Conservation (phyloP, 2,329 filamentous ascomycete species). For the Macrophomina pseudophaseolina region DNA sequence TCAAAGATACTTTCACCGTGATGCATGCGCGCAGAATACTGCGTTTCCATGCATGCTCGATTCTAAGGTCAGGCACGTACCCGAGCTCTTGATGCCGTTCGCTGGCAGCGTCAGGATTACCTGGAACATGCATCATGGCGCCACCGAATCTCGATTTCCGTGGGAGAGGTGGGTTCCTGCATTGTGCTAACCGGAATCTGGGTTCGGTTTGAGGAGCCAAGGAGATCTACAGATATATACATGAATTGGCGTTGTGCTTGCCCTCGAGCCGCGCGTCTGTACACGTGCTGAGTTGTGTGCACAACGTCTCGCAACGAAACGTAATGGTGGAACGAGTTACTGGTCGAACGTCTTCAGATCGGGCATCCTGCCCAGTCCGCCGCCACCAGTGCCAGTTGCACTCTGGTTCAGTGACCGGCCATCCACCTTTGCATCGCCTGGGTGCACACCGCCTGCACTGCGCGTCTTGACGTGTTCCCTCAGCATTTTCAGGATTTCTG, state of each 20-base stretch:
- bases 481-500: conserved; percentile 77
- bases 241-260: background rate
- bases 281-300: background rate
- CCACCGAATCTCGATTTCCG: conserved; percentile 3
- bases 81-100: background rate
- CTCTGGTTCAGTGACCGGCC: conserved; percentile 40
- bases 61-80: background rate
- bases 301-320: conserved; percentile 7
- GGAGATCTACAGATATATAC: background rate
- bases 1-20: no score
- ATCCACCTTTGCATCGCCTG: conserved; percentile 41
- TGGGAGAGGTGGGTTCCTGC: conserved; percentile 3
- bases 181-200: background rate
- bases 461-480: conserved; percentile 78
- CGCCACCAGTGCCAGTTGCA: conserved; percentile 42
- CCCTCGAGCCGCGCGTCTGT: background rate
- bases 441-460: conserved; percentile 64
- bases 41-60: background rate
- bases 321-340: background rate
- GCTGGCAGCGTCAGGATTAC: background rate
- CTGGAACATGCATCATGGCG: conserved; percentile 1
- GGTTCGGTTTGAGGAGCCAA: background rate
- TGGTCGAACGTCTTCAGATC: conserved; percentile 54
- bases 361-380: conserved; percentile 58
- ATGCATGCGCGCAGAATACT: background rate